Evolutionary conservation across 305 asterid species (phyloP), one percentile per base, ranked within the genome.

Genomic region (Fraxinus paxiana): DNA sequence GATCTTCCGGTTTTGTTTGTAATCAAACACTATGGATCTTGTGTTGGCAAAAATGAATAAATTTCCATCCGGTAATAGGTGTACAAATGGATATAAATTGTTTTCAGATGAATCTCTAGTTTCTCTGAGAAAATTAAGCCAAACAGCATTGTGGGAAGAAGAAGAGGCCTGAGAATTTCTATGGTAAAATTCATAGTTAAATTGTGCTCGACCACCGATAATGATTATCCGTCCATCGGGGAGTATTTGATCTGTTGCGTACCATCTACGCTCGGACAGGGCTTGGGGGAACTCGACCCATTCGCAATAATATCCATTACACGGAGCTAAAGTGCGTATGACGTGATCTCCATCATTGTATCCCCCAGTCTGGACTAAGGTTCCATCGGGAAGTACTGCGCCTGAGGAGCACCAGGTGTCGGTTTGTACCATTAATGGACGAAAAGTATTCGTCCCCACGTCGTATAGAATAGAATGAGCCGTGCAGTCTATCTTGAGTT

Each of bases 391-490:
- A 4, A 90, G 86, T 33, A 90, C 90, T 0, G 94, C 87, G 1
- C 97, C 96, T 0, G 97, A 90, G 5, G 96, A 91, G 89, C 97
- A 93, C 97, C 96, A 92, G 0, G 92, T 86, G 84, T 92, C 92
- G 0, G 92, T 88, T 43, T 82, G 92, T 9, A 92, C 84, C 73
- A 69, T 88, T 33, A 92, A 73, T 20, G 96, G 74, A 26, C 92
- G 81, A 77, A 87, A 83, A 1, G 28, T 12, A 30, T 90, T 86
- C 10, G 81, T 63, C 0, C 24, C 83, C 10, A 86, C 54, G 9
- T 91, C 91, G n/a, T 91, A 93, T 13, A 88, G 33, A 1, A 91
- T 22, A 26, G 95, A 93, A 81, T 93, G 97, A 10, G 96, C 94
- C 0, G 93, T 83, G 86, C 97, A 91, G 78, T 93, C 97, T 3